Evolutionary conservation across 768 basidiomycete species (phyloP).

Genomic region (Termitomyces sp.): DNA sequence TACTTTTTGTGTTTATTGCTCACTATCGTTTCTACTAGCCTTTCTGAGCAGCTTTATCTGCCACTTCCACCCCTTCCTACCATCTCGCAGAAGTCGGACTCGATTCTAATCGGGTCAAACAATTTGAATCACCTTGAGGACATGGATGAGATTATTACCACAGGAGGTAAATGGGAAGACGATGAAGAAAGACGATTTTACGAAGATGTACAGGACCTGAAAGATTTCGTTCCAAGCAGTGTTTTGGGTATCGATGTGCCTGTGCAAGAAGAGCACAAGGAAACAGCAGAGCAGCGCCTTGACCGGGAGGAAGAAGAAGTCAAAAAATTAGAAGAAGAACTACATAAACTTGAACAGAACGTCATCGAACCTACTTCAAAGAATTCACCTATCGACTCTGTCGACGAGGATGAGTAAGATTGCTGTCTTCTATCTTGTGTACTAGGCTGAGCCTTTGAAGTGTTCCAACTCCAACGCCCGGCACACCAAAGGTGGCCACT

Average conservation of each 20-base stretch:
- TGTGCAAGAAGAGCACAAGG: constrained; percentile 41
- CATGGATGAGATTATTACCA: constrained; percentile 47
- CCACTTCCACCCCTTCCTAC: constrained; percentile 82
- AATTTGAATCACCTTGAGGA: constrained; percentile 35
- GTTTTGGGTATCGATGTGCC: constrained; percentile 70
- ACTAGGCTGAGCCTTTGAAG: constrained; percentile 24
- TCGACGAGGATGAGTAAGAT: constrained; percentile 40
- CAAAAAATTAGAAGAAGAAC: constrained; percentile 71
- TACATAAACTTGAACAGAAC: constrained; percentile 53
- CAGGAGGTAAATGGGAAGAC: constrained; percentile 94
- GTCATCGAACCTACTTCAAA: constrained; percentile 6
- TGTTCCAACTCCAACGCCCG: constrained; percentile 58
- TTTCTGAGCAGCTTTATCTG: constrained; percentile 88
- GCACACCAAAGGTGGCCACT: constrained; percentile 56
- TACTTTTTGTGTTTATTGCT: neutral
- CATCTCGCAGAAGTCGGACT: constrained; percentile 73
- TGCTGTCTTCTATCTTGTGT: neutral
- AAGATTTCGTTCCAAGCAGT: constrained; percentile 86
- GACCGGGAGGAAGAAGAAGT: constrained; percentile 66
- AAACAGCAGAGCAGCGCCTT: constrained; percentile 45
- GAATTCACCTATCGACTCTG: constrained; percentile 16
- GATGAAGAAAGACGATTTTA: constrained; percentile 94
- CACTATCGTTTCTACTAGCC: constrained; percentile 31
- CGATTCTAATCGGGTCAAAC: constrained; percentile 66
- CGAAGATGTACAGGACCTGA: constrained; percentile 87